Base-by-base conservation (phyloP, 208 protist species). In the Leishmania tropica region DNA sequence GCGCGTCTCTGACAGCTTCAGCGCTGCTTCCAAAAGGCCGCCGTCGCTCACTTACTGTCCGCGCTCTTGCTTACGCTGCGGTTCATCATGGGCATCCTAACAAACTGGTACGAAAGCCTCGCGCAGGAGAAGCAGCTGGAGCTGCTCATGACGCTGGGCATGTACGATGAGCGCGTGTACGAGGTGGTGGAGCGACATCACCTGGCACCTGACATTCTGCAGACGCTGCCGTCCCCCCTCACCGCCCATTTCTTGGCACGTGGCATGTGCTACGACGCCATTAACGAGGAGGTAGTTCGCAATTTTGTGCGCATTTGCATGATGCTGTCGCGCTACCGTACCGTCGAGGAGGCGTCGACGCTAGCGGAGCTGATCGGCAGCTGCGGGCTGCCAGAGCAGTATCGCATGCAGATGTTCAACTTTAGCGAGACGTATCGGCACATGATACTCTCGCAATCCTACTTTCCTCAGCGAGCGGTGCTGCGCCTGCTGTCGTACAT, bases 131-230 rank as follows among this genome's bases (percentile, higher is more conserved):
- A 89, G 74, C 85, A 83, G 35, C 76, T 95, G 37, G 89, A 92
- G 56, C 62, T 86, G 11, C 86, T 98, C 3, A 79, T 97, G 75
- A 85, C 75, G 24, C 72, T 95, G 21, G 93, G 88, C 35, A 84
- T 95, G 81, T 98, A 96, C 74, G 95, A 98, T 80, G 95, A 98
- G 82, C 93, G 95, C 7, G 93, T 98, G 21, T 98, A 98, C 81
- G 93, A 96, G 56, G 92, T 98, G 42, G 91, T 97, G 31, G 92
- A 92, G 62, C 89, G 92, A 28, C 83, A 96, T 84, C 76, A 89
- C n/a, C 83, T 97, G 40, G 83, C 85, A 5, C 81, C 84, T 5
- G 83, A 87, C 6, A 88, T 96, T 76, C 65, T 96, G 7, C 85
- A 83, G 54, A 81, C 86, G 60, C 84, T 96, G 45, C 95, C 95